Evolutionary conservation across 2,329 filamentous ascomycete genomes (phyloP).

Genomic region (Harringtonia lauricola): DNA sequence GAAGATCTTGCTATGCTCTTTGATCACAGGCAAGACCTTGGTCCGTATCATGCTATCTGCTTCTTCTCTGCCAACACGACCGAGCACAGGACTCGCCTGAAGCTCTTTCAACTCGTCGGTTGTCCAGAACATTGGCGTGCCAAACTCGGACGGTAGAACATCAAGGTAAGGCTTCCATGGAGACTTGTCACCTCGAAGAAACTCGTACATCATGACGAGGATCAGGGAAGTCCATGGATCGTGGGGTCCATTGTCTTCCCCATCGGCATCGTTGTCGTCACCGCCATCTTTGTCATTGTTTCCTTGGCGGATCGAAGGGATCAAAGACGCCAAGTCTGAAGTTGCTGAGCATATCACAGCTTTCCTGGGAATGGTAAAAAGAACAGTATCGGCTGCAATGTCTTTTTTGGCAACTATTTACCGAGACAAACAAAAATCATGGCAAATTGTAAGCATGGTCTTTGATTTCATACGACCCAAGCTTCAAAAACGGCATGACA

Average conservation of each 20-base stretch:
- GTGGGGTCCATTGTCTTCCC: slow-evolving; percentile 24
- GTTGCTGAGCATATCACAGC: slow-evolving; percentile 63
- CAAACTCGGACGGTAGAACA: slow-evolving; percentile 59
- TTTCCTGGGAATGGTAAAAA: slow-evolving; percentile 69
- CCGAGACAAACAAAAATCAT: neutral
- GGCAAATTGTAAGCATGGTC: neutral
- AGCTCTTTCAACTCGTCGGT: slow-evolving; percentile 58
- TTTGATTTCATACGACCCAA: neutral
- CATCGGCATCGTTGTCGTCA: slow-evolving; percentile 26
- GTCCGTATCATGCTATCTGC: slow-evolving; percentile 59
- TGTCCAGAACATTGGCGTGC: slow-evolving; percentile 88
- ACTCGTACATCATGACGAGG: slow-evolving; percentile 71
- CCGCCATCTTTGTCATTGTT: slow-evolving; percentile 22
- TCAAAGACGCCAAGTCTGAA: slow-evolving; percentile 50
- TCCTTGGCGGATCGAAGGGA: slow-evolving; percentile 39
- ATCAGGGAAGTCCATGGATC: slow-evolving; percentile 54
- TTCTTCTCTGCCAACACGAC: slow-evolving; percentile 63
- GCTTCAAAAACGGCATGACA: neutral
- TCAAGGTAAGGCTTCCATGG: slow-evolving; percentile 70
- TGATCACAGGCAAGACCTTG: slow-evolving; percentile 39
- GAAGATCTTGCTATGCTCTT: slow-evolving; percentile 34
- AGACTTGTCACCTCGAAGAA: slow-evolving; percentile 45
- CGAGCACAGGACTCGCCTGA: slow-evolving; percentile 64
- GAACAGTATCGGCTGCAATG: slow-evolving; percentile 61
- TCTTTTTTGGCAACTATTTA: slow-evolving; percentile 55